Conservation (phyloP, 2,329 filamentous ascomycete species). For the Botrytis medusae region DNA sequence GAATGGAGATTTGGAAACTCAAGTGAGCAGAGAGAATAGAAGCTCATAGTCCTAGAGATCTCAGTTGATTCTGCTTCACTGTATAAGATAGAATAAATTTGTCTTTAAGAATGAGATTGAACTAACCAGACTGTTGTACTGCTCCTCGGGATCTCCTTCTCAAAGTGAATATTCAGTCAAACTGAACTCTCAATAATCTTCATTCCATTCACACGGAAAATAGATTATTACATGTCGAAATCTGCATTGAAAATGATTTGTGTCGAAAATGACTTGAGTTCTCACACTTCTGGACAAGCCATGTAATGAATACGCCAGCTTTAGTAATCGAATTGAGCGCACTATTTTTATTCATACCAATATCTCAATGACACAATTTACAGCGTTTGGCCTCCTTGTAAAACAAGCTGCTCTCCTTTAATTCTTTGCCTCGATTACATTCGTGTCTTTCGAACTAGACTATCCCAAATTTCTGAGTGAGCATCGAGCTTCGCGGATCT, state of each 20-base stretch:
- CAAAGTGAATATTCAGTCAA: too few species aligned
- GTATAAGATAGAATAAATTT: background rate
- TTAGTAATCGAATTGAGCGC: background rate
- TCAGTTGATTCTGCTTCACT: background rate
- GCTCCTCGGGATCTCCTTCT: too few species aligned
- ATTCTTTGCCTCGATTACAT: background rate
- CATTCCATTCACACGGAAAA: too few species aligned
- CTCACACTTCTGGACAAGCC: too few species aligned
- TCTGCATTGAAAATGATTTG: accelerated
- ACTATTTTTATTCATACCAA: background rate
- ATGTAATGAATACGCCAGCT: accelerated
- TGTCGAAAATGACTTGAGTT: too few species aligned
- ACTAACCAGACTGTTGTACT: background rate
- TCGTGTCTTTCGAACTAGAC: background rate
- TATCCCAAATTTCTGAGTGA: background rate
- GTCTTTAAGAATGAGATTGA: background rate
- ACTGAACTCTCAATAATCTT: too few species aligned
- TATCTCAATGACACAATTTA: background rate
- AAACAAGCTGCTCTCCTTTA: background rate
- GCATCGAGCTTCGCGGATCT: background rate
- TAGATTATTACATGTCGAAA: accelerated
- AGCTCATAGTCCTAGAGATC: background rate
- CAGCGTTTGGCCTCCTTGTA: background rate
- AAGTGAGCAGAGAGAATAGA: background rate
- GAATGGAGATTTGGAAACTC: accelerated